A percentile compares a stretch with the other conserved stretches of the same genome.
Evolutionary conservation across 176 grass and related monocot species (phyloP).

Genomic region (Ananas comosus): DNA sequence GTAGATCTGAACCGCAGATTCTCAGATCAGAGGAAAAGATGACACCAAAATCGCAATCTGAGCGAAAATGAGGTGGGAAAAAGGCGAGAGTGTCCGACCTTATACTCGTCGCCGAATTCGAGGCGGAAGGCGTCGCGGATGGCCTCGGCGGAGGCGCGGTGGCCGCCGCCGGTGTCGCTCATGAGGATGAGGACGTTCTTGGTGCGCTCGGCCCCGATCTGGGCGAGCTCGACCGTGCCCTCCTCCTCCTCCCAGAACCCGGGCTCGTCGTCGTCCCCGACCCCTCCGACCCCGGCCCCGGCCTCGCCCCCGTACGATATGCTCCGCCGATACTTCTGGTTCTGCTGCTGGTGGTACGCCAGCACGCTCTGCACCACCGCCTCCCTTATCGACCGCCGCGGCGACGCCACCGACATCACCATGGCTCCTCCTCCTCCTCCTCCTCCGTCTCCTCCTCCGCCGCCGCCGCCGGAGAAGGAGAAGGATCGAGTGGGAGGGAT

Average conservation of each 20-base stretch:
- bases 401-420: conserved; percentile 54
- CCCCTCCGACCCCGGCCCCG: conserved; percentile 5
- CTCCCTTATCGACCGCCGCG: conserved; percentile 67
- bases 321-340: conserved; percentile 49
- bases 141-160: conserved; percentile 92
- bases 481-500: neutral
- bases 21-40: too few relatives aligned
- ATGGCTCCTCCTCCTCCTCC: conserved; percentile 3
- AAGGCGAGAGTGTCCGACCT: conserved; percentile 22
- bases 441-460: neutral
- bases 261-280: conserved; percentile 56
- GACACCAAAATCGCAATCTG: too few relatives aligned
- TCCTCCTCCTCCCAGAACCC: conserved; percentile 90
- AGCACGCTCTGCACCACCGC: conserved; percentile 72
- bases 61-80: too few relatives aligned
- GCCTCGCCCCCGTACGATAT: conserved; percentile 44
- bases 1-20: too few relatives aligned
- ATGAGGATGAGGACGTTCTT: conserved; percentile 97
- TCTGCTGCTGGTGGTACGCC: conserved; percentile 69
- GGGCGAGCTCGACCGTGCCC: conserved; percentile 80
- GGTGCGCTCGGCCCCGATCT: conserved; percentile 78
- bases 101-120: conserved; percentile 80
- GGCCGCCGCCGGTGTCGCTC: conserved; percentile 87
- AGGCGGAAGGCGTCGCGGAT: conserved; percentile 91
- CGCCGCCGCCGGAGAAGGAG: neutral